Evolutionary conservation across 2,329 filamentous ascomycete species (phyloP), one percentile per base, ranked within the genome.

Genomic region (Blastomyces parvus): DNA sequence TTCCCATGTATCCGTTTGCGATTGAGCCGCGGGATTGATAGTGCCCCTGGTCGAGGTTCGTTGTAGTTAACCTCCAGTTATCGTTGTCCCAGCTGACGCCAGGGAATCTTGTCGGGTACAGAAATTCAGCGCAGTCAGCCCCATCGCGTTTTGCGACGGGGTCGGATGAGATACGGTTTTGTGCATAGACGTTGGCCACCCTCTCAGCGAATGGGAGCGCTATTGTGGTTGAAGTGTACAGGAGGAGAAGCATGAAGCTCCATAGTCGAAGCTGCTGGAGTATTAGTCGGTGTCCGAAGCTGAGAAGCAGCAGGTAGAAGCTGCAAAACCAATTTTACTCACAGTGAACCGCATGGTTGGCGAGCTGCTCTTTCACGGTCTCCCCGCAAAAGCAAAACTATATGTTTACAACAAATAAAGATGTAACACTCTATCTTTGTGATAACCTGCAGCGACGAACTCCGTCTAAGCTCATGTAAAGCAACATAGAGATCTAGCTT

Each of bases 1-100:
- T 85, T 9, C 86, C 86, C 6, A 87, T 71, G 67, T 88, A 88
- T 25, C 86, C 86, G 70, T 88, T 88, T 4, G 83, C 82, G 48
- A 86, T 76, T 14, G 82, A 82, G 22, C 84, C 79, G 53, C 85
- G 84, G 3, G 83, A 82, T 69, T 87, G 83, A 68, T 83, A 85
- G 68, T 85, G 79, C 38, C 84, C 83, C 73, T 81, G 81, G 64
- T 84, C 80, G 17, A 87, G 73, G 11, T 73, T 71, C 13, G 77
- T 81, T 11, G 83, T 85, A 5, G 76, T 78, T 27, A 87, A 73
- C 17, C 77, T 72, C 84, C 84, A 87, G 48, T 81, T 80, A 27
- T 79, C 76, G 64, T 85, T 80, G 70, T 86, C 82, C 84, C 84
- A 87, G 2, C 80, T 81, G 22, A 85, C 82, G 52, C 79, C 76